Conservation (phyloP, 2,329 filamentous ascomycete species). For the Sordariomycetes sp. region DNA sequence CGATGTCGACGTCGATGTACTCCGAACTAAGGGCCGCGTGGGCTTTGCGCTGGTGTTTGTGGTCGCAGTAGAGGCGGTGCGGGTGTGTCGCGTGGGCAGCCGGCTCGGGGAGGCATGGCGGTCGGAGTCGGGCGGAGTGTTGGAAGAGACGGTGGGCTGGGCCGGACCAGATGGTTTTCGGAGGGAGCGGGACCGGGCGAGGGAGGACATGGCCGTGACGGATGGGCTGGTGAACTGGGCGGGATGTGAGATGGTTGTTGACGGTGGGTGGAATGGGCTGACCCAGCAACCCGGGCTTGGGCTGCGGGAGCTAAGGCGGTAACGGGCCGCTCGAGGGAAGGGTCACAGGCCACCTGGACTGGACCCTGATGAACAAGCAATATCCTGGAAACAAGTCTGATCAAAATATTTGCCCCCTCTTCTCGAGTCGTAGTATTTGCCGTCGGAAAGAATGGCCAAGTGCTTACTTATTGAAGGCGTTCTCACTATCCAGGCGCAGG, state of each 20-base stretch:
- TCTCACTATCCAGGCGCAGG: too few relatives aligned
- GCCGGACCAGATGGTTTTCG: slow-evolving; percentile 26
- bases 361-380: too few relatives aligned
- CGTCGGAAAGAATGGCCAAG: too few relatives aligned
- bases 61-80: slow-evolving; percentile 17
- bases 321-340: too few relatives aligned
- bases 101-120: slow-evolving; percentile 38
- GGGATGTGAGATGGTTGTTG: neutral
- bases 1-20: neutral
- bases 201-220: slow-evolving; percentile 29
- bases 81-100: slow-evolving; percentile 32
- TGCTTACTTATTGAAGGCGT: too few relatives aligned
- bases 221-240: too few relatives aligned
- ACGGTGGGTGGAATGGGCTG: neutral
- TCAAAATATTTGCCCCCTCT: too few relatives aligned
- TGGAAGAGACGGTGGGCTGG: slow-evolving; percentile 7
- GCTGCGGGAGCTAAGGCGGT: too few relatives aligned
- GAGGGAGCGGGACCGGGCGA: slow-evolving; percentile 38
- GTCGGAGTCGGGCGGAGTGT: slow-evolving; percentile 10
- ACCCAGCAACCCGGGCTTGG: too few relatives aligned
- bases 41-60: slow-evolving; percentile 1
- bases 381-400: too few relatives aligned
- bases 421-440: too few relatives aligned
- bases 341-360: too few relatives aligned
- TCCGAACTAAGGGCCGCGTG: neutral